A percentile compares a stretch with the other conserved stretches of the same genome.
Conservation (phyloP, 73 alveolate genomes). For the Tetrahymena elliotti region DNA sequence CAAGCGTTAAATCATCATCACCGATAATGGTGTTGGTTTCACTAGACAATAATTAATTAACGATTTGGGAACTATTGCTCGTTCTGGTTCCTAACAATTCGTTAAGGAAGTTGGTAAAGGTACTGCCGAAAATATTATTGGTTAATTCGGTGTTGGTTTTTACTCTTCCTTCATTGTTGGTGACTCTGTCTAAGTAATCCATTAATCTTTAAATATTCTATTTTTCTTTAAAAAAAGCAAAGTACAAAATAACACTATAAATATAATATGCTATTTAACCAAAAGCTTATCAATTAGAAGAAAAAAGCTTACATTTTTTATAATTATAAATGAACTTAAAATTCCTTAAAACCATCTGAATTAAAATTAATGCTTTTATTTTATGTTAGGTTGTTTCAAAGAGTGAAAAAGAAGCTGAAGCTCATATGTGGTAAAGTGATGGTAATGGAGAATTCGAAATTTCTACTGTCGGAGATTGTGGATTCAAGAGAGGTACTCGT, state of each 20-base stretch:
- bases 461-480: conserved; percentile 25
- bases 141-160: conserved; percentile 79
- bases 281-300: no score
- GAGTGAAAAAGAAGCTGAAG: conserved; percentile 47
- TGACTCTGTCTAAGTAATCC: conserved; percentile 44
- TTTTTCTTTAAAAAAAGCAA: neutral
- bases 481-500: conserved; percentile 62
- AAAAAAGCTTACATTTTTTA: no score
- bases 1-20: conserved; percentile 47
- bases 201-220: neutral
- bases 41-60: conserved; percentile 57
- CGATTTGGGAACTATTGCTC: conserved; percentile 73
- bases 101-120: conserved; percentile 47
- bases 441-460: conserved; percentile 58
- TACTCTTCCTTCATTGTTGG: conserved; percentile 68
- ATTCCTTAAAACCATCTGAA: no score
- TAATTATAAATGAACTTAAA: no score
- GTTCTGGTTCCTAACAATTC: conserved; percentile 57
- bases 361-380: neutral
- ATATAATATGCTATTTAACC: no score
- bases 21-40: conserved; percentile 76
- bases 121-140: conserved; percentile 56
- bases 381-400: conserved; percentile 42
- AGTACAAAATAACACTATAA: no score
- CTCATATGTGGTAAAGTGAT: conserved; percentile 65